phyloP scores from a whole-genome alignment of 164 flowering plant genomes.

The Vitis labrusca region DNA sequence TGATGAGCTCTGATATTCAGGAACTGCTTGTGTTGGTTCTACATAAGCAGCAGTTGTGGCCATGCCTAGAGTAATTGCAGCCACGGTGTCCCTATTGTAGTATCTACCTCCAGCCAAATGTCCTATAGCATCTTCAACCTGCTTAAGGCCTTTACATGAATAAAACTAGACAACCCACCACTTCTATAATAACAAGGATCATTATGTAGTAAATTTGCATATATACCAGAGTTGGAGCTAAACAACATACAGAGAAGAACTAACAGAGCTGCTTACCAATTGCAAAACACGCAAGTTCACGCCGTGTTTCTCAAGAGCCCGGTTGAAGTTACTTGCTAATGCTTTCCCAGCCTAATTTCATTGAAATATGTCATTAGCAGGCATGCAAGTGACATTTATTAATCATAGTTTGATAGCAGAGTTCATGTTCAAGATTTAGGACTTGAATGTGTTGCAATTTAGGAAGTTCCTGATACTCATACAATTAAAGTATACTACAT shows the following conservation, averaged over 20 bases:
- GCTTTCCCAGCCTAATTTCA: constrained; percentile 35
- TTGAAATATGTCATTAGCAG: background rate
- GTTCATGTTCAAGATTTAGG: background rate
- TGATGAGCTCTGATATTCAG: constrained; percentile 26
- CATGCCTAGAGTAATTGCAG: constrained; percentile 50
- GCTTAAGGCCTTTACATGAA: constrained; percentile 8
- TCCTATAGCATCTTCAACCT: constrained; percentile 62
- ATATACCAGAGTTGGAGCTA: background rate
- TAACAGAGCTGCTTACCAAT: constrained; percentile 28
- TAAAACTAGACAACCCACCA: background rate
- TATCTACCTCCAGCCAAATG: constrained; percentile 61
- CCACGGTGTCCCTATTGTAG: constrained; percentile 39
- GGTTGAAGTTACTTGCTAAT: constrained; percentile 34
- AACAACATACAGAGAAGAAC: background rate
- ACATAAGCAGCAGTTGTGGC: constrained; percentile 60
- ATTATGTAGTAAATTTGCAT: background rate
- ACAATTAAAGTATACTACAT: no score
- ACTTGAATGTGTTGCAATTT: background rate
- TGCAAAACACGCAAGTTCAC: constrained; percentile 42
- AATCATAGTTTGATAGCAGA: background rate
- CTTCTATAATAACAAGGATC: background rate
- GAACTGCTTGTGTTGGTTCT: constrained; percentile 28
- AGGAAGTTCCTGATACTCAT: no score
- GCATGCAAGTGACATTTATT: background rate
- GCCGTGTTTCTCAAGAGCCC: constrained; percentile 42